Evolutionary conservation across 257 asterid genomes (phyloP), one percentile per base, ranked within the genome.

Genomic region (Linderniella brevidens): DNA sequence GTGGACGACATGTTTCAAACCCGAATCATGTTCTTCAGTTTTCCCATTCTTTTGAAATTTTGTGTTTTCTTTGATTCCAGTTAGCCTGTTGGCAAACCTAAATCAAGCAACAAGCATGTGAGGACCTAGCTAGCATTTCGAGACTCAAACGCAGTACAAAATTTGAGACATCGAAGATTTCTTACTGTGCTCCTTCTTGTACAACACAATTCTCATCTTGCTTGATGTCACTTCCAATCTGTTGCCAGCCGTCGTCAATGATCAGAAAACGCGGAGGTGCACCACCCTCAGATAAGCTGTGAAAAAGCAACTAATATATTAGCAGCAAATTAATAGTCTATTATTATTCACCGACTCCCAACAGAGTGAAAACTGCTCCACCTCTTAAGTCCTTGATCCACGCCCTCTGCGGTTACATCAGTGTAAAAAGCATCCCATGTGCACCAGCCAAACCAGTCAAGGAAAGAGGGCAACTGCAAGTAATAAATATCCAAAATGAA

Each of bases 351-450:
- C 11, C 20, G 15, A 19, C 17, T 13, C 29, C 41, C 20, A 11
- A 36, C 38, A 52, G 17, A 49, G 37, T 29, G 13, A 48, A 15
- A 57, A 56, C 35, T 17, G 3, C 35, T 49, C 60, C 55, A 77
- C 97, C 95, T 88, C 52, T 57, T 78, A 15, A 88, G 82, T 54
- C 95, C 97, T 66, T 84, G 77, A 55, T 80, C 93, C 16, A 88
- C 95, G 8, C 95, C 95, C 67, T 88, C 98, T 16, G 95, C 95
- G 19, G 98, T 88, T 64, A 88, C 97, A 55, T 84, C 93, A 19
- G 97, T 88, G 73, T 88, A 88, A 63, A 88, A 88, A 58, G 98
- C 98, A 75, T 88, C 98, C 98, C 98, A 88, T 17, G 98, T 88
- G 67, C 98, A 88, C 98, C 98, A 88, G 46, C 98, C 98, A 53